Evolutionary conservation across 2,329 filamentous ascomycete species (phyloP).

Genomic region (Sporothrix brasiliensis): DNA sequence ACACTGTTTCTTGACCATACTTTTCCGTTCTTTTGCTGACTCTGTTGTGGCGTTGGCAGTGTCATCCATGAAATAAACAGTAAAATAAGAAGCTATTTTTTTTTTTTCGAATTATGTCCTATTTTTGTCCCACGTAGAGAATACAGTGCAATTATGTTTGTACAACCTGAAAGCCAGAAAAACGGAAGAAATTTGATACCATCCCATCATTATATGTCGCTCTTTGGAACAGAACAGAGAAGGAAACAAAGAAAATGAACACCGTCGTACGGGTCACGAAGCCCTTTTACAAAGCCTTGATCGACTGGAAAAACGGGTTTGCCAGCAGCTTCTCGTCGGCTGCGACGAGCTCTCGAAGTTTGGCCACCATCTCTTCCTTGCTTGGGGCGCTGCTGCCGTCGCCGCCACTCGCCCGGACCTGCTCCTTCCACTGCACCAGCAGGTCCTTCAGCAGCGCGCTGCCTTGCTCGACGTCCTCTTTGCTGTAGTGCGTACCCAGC

Average conservation of each 20-base stretch:
- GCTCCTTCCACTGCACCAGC: conserved; percentile 81
- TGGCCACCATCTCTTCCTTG: conserved; percentile 74
- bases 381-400: conserved; percentile 54
- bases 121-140: not conserved
- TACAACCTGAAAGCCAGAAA: not conserved
- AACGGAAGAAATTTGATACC: not conserved
- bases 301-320: conserved; percentile 72
- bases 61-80: conserved; percentile 18
- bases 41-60: conserved; percentile 16
- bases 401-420: conserved; percentile 54
- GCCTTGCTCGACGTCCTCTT: conserved; percentile 86
- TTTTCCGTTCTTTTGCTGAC: conserved; percentile 1
- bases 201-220: conserved; percentile 24
- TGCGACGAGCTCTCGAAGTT: conserved; percentile 78
- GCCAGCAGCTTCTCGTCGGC: conserved; percentile 66
- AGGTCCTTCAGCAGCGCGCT: conserved; percentile 82
- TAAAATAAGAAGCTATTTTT: conserved; percentile 16
- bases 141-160: not conserved
- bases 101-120: not conserved
- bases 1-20: not conserved
- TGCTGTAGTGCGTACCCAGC: conserved; percentile 65
- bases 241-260: conserved; percentile 2
- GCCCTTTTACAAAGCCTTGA: conserved; percentile 54
- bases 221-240: not conserved
- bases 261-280: not conserved